Conservation (phyloP, 371 early-diverging fungal species). For the Amoeboradix gromovi region DNA sequence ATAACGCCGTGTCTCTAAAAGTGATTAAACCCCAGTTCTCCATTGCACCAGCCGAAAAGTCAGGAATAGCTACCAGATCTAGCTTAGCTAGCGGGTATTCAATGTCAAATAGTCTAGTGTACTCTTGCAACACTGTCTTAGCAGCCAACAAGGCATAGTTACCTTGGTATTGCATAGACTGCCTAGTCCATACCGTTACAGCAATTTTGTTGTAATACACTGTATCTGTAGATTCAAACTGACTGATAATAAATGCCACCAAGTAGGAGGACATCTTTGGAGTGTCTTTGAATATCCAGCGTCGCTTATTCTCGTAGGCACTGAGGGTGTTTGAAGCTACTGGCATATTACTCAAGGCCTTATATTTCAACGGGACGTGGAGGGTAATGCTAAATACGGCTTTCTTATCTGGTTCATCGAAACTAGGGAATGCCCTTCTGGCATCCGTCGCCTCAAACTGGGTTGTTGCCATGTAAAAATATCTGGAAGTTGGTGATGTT, state of each 20-base stretch:
- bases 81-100: conserved; percentile 57
- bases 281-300: conserved; percentile 13
- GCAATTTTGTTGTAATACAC: conserved; percentile 20
- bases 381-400: conserved; percentile 63
- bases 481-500: not conserved
- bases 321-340: conserved; percentile 12
- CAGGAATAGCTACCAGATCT: conserved; percentile 15
- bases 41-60: conserved; percentile 18
- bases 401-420: conserved; percentile 61
- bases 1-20: conserved; percentile 11
- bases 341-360: conserved; percentile 62
- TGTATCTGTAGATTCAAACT: conserved; percentile 56
- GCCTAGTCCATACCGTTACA: conserved; percentile 43
- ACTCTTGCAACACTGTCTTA: conserved; percentile 34
- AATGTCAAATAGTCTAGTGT: conserved; percentile 44
- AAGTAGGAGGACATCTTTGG: conserved; percentile 76
- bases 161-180: conserved; percentile 35
- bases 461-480: conserved; percentile 33
- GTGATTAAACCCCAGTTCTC: conserved; percentile 22
- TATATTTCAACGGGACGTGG: conserved; percentile 26
- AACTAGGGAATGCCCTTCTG: conserved; percentile 69
- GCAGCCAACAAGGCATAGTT: conserved; percentile 45
- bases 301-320: conserved; percentile 11
- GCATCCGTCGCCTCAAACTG: conserved; percentile 76
- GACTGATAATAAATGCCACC: conserved; percentile 60